Evolutionary conservation across 129 eudicot species (phyloP), one percentile per base, ranked within the genome.

Genomic region (Mikania micrantha): DNA sequence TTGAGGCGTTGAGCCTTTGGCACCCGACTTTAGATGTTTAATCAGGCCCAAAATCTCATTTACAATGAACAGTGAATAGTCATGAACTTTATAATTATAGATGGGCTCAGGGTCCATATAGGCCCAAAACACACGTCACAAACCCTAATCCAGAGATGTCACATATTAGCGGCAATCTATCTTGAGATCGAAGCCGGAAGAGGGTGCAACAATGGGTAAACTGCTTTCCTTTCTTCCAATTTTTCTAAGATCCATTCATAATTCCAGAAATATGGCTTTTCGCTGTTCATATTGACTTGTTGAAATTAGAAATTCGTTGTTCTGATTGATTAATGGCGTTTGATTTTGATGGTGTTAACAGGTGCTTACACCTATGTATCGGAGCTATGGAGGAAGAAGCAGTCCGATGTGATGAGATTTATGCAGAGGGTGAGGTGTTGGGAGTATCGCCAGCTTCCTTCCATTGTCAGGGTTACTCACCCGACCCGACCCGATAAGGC

Each of bases 391-490:
- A 42, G 49, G 49, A 42, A 42, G 49, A 84, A 84, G 69, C 86
- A 83, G 22, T 83, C 88, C 5, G 85, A 83, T 64, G 85, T 83
- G 67, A 83, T 83, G 88, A 74, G 88, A 74, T 83, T 79, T 41
- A 49, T 83, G 71, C 82, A 57, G 59, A n/a, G 49, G 16, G 49
- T 42, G 0, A 42, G 49, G 49, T 42, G 49, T 17, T 42, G 49
- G 49, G 49, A 72, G 88, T 84, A 84, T 50, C 85, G 87, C 34
- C 87, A 85, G 79, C 87, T 76, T 70, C 91, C 91, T 35, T 80
- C 91, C 24, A 84, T 85, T 50, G 92, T 85, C 0, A 81, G 92
- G 40, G 92, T 85, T 27, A 82, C 92, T 5, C 52, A 45, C 22
- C 52, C 52, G 9, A 45, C 52, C 52, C 52, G 52, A 45, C 52